Base-by-base conservation (phyloP, 805 yeast genomes). In the Lipomyces orientalis region DNA sequence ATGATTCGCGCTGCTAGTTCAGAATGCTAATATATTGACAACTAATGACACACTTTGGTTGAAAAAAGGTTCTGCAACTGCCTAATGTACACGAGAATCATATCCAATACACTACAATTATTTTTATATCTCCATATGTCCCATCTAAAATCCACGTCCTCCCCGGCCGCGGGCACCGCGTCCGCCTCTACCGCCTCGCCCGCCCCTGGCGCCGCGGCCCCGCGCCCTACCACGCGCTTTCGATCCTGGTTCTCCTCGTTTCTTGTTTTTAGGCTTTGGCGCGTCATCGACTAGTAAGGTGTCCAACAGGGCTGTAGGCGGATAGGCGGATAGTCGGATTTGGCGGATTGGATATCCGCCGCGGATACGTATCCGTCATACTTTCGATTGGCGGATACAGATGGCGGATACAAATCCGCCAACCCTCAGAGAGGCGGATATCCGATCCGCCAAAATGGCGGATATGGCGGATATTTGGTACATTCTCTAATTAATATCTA, bases 211-310 rank as follows among this genome's bases (percentile, higher is more conserved):
- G 52, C 64, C 73, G 61, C 73, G 69, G 33, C 75, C 73, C 33
- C 73, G 68, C 29, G 71, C 65, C 19, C 73, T 71, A 29, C 73
- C 68, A 22, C 70, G 61, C n/a, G 72, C 54, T 49, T 67, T 65
- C 29, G 73, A 68, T 14, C 73, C 69, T 19, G 69, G 74, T 37
- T 65, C 74, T 5, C 74, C 75, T 25, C 72, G 67, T 49, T 65
- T 71, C 58, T 66, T 72, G 61, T 67, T 68, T 66, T 77, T 79
- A 12, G 80, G 79, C 68, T 77, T 79, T 16, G 84, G 84, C 1
- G 80, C 77, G 65, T 82, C 83, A 70, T 82, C 84, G 49, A 79
- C 77, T 43, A 82, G 72, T 65, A 83, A 70, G 1, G n/a, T n/a
- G n/a, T n/a, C n/a, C n/a, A n/a, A n/a, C n/a, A n/a, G n/a, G n/a